Percentiles rank a stretch among this genome's conserved stretches.
Conservation (phyloP, 73 alveolate species). For the Uronychia binucleata region DNA sequence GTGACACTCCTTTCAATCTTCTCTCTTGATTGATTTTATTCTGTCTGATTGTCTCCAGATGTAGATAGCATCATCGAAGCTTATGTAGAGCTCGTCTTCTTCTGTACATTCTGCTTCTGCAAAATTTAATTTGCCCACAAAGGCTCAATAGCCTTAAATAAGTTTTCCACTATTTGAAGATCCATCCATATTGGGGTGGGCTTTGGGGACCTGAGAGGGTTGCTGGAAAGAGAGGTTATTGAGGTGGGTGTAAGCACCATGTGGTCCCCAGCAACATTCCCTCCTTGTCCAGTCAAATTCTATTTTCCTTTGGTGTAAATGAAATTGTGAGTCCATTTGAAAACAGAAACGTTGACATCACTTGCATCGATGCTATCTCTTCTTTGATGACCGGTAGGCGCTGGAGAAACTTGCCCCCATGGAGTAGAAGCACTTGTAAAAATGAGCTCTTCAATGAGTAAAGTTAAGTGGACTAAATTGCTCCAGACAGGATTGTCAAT, state of each 20-base stretch:
- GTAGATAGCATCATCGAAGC: too few relatives aligned
- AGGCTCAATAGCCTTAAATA: conserved; percentile 1
- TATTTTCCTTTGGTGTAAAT: not conserved
- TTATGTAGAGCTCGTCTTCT: too few relatives aligned
- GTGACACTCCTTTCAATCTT: not conserved
- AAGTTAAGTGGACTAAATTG: conserved; percentile 32
- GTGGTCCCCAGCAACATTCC: not conserved
- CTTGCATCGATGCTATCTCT: not conserved
- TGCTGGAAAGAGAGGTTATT: not conserved
- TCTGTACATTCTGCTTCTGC: not conserved
- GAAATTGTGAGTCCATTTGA: conserved; percentile 26
- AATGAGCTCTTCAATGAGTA: conserved; percentile 41
- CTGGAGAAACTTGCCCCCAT: not conserved
- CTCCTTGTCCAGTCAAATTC: not conserved
- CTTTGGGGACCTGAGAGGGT: not conserved
- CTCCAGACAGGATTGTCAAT: conserved; percentile 54
- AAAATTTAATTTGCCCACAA: not conserved
- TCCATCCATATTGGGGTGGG: not conserved
- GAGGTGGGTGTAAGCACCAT: not conserved
- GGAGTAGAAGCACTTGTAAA: not conserved
- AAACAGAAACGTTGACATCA: conserved; percentile 22
- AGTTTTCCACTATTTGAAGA: not conserved
- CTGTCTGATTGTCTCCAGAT: not conserved
- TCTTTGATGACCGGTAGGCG: not conserved
- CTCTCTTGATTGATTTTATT: not conserved